A percentile compares a stretch with the other conserved stretches of the same genome.
phyloP scores from a whole-genome alignment of 2,329 filamentous ascomycete species.

The Huntiella decipiens region DNA sequence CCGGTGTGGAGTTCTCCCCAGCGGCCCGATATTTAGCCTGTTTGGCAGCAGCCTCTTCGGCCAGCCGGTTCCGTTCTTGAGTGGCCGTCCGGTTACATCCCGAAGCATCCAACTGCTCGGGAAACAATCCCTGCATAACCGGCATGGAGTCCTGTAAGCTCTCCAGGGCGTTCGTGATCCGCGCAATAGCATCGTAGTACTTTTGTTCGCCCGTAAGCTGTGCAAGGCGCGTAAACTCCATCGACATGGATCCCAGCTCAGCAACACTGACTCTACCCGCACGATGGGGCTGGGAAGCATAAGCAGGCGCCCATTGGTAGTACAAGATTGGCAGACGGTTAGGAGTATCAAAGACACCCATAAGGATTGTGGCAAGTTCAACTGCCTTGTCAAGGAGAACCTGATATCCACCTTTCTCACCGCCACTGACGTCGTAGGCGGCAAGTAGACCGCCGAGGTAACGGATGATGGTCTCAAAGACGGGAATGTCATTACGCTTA shows the following conservation, averaged over 20 bases:
- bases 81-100: conserved; percentile 48
- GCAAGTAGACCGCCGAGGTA: conserved; percentile 74
- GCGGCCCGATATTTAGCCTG: conserved; percentile 3
- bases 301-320: conserved; percentile 56
- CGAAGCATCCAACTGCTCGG: conserved; percentile 53
- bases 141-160: conserved; percentile 53
- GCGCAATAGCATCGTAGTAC: conserved; percentile 79
- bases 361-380: conserved; percentile 62
- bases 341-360: conserved; percentile 74
- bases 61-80: conserved; percentile 10
- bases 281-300: conserved; percentile 41
- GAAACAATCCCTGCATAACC: conserved; percentile 61
- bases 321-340: conserved; percentile 80
- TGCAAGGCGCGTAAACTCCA: conserved; percentile 79
- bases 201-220: conserved; percentile 65
- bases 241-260: conserved; percentile 61
- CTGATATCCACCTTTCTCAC: conserved; percentile 33
- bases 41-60: not conserved
- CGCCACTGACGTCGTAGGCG: conserved; percentile 71
- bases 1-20: not conserved
- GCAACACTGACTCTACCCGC: conserved; percentile 40
- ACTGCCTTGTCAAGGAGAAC: conserved; percentile 59
- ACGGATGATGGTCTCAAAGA: conserved; percentile 83
- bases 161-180: conserved; percentile 65
- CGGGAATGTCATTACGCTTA: conserved; percentile 48